phyloP scores from a whole-genome alignment of 306 rosid species.

The Alnus rubra region DNA sequence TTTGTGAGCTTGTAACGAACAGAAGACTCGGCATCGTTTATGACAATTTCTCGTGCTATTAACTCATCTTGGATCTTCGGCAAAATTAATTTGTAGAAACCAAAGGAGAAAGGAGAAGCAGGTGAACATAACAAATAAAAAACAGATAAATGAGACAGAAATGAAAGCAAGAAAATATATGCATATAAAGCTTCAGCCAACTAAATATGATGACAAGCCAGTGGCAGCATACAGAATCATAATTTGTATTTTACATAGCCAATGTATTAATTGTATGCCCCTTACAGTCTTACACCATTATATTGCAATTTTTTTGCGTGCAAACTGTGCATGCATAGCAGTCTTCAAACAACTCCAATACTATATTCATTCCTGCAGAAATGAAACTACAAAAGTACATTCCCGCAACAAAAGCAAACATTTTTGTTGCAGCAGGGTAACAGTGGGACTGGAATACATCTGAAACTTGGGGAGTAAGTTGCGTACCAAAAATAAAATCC shows the following conservation, averaged over 20 bases:
- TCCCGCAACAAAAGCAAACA: neutral
- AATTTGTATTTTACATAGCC: neutral
- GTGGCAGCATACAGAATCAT: neutral
- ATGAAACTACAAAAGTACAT: neutral
- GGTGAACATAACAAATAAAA: slow-evolving; percentile 9
- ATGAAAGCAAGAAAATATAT: neutral
- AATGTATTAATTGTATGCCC: neutral
- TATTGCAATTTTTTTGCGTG: neutral
- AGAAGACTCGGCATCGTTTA: slow-evolving; percentile 90
- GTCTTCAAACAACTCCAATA: neutral
- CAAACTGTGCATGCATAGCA: neutral
- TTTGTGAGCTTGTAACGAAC: slow-evolving; percentile 93
- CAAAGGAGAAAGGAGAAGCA: slow-evolving; percentile 26
- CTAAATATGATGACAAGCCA: neutral
- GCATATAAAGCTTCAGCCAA: slow-evolving; percentile 10
- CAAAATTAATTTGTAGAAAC: slow-evolving; percentile 40
- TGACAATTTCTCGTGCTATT: slow-evolving; percentile 93
- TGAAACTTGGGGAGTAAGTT: neutral
- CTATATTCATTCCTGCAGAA: neutral
- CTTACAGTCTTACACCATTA: neutral
- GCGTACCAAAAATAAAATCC: neutral
- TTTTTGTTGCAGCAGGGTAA: neutral
- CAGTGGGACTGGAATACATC: neutral
- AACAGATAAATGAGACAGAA: slow-evolving; percentile 6
- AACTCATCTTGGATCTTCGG: slow-evolving; percentile 92